Evolutionary conservation across 768 basidiomycete species (phyloP), one percentile per base, ranked within the genome.

Genomic region (Daedalea quercina): DNA sequence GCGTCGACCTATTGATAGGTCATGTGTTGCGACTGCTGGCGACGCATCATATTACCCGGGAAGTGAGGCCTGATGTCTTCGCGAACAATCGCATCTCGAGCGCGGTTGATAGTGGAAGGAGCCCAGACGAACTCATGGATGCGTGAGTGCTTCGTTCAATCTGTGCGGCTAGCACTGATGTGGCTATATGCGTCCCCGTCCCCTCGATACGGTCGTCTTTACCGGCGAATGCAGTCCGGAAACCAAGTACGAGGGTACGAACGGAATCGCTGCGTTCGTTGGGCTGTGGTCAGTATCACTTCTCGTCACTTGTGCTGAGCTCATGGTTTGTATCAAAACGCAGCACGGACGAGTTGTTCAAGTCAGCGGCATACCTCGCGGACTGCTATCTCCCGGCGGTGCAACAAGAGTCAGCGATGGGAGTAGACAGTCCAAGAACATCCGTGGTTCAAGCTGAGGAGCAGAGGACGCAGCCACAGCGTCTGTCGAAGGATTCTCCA

Each of bases 301-400:
- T 46, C 15, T 42, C 24, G 44, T 24, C 25, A 33, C 9, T 7
- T n/a, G n/a, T n/a, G n/a, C 23, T 42, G 46, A 19, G n/a, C 47
- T 9, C 46, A 43, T 25, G 8, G n/a, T n/a, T n/a, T n/a, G n/a
- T n/a, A n/a, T n/a, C n/a, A n/a, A n/a, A n/a, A n/a, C n/a, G 11
- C 54, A 90, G 87, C 57, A 76, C 84, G 6, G 87, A 90, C 60
- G 88, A 90, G 61, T 76, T 89, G 37, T 79, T 82, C 70, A 90
- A 90, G 67, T 76, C 86, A 1, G 80, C 85, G 11, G 82, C 84
- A 6, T 89, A 85, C 59, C 75, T 90, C 52, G 84, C 87, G 0
- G 88, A 90, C 24, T 61, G 68, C n/a, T 66, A 67, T 35, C 57
- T 60, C 8, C 57, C 24, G 20, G 4, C 28, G 11, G 28, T 31